A percentile compares a stretch with the other conserved stretches of the same genome.
Conservation (phyloP, 1,284 basidiomycete genomes). For the Somion occarium region DNA sequence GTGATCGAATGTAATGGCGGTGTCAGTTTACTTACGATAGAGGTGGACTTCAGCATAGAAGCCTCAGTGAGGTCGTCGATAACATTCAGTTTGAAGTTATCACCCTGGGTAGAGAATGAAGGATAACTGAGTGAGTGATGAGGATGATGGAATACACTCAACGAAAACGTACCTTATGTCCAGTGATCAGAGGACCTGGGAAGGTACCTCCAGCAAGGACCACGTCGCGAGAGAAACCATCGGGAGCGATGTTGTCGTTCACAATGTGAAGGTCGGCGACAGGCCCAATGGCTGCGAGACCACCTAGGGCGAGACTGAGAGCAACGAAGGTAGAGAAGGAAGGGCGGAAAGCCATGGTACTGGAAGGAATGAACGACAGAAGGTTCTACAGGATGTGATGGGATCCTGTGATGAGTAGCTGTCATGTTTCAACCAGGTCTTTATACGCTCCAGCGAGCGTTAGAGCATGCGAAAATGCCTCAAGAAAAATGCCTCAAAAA, state of each 20-base stretch:
- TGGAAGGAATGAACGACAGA: background rate
- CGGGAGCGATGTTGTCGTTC: constrained; percentile 27
- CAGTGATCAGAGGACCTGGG: constrained; percentile 26
- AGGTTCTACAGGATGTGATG: background rate
- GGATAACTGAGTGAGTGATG: background rate
- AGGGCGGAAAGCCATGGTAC: background rate
- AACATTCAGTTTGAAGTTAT: constrained; percentile 24
- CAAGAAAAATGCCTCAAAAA: background rate
- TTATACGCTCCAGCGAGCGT: background rate
- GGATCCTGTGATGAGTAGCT: background rate
- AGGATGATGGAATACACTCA: background rate
- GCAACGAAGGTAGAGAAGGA: background rate
- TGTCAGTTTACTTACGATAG: constrained; percentile 19
- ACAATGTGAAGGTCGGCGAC: constrained; percentile 23
- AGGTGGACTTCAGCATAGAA: constrained; percentile 21
- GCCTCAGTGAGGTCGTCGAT: constrained; percentile 17
- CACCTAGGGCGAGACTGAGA: constrained; percentile 2
- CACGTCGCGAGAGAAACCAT: constrained; percentile 24
- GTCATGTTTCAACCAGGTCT: background rate
- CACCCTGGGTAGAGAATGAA: constrained; percentile 15
- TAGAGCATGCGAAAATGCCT: background rate
- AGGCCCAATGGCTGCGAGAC: constrained; percentile 13
- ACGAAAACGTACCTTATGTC: constrained; percentile 22
- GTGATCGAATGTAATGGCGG: no score
- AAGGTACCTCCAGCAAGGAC: constrained; percentile 24